A percentile compares a stretch with the other conserved stretches of the same genome.
Conservation (phyloP, 2,329 filamentous ascomycete genomes). For the Lasiodiplodia hormozganensis region DNA sequence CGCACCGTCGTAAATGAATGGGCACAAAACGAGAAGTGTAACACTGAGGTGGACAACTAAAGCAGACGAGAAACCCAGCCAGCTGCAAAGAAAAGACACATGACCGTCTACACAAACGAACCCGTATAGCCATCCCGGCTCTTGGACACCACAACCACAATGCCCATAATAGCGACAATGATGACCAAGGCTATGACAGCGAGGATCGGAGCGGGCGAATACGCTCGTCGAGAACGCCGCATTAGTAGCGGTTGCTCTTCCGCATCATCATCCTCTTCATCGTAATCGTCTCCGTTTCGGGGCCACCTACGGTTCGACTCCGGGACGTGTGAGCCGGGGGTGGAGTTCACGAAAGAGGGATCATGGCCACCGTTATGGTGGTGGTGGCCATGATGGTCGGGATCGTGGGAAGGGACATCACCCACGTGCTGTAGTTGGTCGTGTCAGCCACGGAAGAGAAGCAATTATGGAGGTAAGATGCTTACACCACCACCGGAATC, state of each 20-base stretch:
- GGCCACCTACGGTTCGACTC: neutral
- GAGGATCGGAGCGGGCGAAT: conserved; percentile 5
- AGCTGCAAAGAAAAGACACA: neutral
- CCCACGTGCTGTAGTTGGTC: neutral
- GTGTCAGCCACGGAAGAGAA: neutral
- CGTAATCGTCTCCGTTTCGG: neutral
- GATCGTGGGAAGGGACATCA: neutral
- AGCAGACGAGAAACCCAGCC: no score
- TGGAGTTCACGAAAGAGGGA: neutral
- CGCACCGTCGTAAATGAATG: neutral
- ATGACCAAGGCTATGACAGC: neutral
- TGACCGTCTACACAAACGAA: neutral
- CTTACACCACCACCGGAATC: conserved; percentile 3
- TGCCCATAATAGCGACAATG: neutral
- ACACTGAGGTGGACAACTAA: no score
- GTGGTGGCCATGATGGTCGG: neutral
- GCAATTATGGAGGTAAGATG: neutral
- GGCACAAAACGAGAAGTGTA: neutral
- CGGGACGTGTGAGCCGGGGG: neutral
- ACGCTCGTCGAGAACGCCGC: neutral
- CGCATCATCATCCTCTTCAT: neutral
- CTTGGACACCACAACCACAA: neutral
- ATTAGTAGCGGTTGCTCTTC: conserved; percentile 16
- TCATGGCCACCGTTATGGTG: neutral
- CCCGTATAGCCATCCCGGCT: conserved; percentile 5